These are phyloP conservation scores for Stropharia rugosoannulata DNA, from an alignment of 768 basidiomycete species.

Conservation along the genomic window DNA sequence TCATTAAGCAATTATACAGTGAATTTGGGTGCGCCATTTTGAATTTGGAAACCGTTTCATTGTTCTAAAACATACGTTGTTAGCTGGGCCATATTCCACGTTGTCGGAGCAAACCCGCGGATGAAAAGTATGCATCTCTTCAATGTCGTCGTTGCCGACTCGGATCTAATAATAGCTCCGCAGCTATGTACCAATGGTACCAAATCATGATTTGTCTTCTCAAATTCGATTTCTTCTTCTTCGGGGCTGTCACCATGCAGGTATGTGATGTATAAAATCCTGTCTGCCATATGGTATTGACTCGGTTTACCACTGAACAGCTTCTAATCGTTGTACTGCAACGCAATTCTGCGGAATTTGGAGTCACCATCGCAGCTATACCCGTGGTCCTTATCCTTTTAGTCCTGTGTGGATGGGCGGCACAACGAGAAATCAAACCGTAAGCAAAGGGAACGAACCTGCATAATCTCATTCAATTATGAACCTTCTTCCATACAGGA, in stretches of 20 bases:
- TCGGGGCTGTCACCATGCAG: constrained; percentile 88
- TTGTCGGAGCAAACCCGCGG: constrained; percentile 81
- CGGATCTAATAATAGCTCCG: constrained; percentile 11
- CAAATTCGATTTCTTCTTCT: constrained; percentile 90
- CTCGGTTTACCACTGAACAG: constrained; percentile 31
- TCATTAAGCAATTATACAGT: constrained; percentile 65
- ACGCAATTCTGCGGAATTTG: constrained; percentile 70
- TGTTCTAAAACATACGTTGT: not conserved
- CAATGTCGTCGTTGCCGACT: not conserved
- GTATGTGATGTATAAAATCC: constrained; percentile 27
- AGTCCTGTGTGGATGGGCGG: constrained; percentile 63
- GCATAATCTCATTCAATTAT: not conserved
- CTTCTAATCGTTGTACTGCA: constrained; percentile 78
- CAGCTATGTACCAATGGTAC: constrained; percentile 88
- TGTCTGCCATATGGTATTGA: not conserved
- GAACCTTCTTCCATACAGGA: constrained; percentile 34
- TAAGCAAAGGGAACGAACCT: constrained; percentile 27
- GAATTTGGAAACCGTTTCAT: not conserved
- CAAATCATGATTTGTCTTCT: constrained; percentile 86
- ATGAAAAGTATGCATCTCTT: constrained; percentile 66
- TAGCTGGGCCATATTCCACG: constrained; percentile 91
- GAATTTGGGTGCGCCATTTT: constrained; percentile 73
- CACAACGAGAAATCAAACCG: constrained; percentile 82
- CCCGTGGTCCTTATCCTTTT: constrained; percentile 74
- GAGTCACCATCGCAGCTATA: constrained; percentile 79